Conservation (phyloP, 164 flowering plant genomes). For the Warburgia ugandensis region DNA sequence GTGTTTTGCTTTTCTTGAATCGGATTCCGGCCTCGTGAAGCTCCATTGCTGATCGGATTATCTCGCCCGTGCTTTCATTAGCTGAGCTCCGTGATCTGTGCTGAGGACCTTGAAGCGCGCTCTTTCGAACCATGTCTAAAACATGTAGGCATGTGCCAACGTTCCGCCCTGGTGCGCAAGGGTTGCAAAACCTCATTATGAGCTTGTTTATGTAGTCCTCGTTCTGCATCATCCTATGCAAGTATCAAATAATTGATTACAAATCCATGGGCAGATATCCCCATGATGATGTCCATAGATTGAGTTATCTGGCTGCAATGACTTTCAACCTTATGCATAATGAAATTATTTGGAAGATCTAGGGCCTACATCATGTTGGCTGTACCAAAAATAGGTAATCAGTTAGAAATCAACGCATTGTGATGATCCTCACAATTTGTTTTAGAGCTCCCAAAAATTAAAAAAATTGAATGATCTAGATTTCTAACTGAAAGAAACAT, state of each 20-base stretch:
- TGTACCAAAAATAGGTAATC: too few species aligned
- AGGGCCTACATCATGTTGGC: not conserved
- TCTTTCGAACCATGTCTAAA: conserved; percentile 32
- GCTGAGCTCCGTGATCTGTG: not conserved
- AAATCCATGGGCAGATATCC: too few species aligned
- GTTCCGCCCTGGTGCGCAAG: not conserved
- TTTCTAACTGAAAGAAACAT: too few species aligned
- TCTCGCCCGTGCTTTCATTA: conserved; percentile 10
- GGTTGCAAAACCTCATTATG: conserved; percentile 26
- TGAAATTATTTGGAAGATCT: not conserved
- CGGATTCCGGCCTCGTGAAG: conserved; percentile 49
- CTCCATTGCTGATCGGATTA: conserved; percentile 24
- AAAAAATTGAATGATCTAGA: too few species aligned
- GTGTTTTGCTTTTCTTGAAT: conserved; percentile 27
- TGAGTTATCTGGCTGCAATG: too few species aligned
- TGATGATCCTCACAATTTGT: too few species aligned
- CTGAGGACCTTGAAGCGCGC: conserved; percentile 19
- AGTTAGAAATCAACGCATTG: too few species aligned
- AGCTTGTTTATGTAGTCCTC: conserved; percentile 17
- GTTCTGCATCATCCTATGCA: not conserved
- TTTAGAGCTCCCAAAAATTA: too few species aligned
- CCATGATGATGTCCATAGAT: too few species aligned
- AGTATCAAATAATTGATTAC: not conserved
- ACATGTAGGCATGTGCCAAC: conserved; percentile 36
- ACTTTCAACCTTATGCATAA: not conserved